These are phyloP conservation scores for Sistotremastrum suecicum DNA, from an alignment of 768 basidiomycete genomes.

Conservation along the genomic window DNA sequence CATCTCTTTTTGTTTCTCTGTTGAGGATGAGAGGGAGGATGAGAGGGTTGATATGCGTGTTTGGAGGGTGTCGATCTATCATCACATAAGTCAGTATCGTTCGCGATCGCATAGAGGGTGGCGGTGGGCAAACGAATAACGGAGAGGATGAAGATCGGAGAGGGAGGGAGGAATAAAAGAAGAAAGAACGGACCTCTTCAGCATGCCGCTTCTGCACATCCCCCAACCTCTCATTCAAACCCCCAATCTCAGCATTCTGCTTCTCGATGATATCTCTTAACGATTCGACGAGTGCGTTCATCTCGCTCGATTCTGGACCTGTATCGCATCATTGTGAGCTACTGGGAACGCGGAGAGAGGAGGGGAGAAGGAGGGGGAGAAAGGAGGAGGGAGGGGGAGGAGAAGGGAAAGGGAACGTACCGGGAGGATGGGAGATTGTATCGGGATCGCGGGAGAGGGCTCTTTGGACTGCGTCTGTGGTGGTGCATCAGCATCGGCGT, in stretches of 20 bases:
- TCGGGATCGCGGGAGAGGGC: slow-evolving; percentile 59
- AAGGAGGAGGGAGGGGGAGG: slow-evolving; percentile 38
- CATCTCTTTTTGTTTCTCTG: slow-evolving; percentile 60
- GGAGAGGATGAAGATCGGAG: background rate
- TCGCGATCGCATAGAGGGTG: slow-evolving; percentile 9
- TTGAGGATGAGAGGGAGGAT: slow-evolving; percentile 32
- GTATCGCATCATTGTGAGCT: slow-evolving; percentile 1
- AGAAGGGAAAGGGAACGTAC: slow-evolving; percentile 21
- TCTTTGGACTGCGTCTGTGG: slow-evolving; percentile 59
- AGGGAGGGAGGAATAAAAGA: slow-evolving; percentile 2
- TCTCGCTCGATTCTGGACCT: slow-evolving; percentile 59
- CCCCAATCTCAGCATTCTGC: slow-evolving; percentile 71
- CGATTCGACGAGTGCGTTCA: slow-evolving; percentile 67
- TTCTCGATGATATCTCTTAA: slow-evolving; percentile 71
- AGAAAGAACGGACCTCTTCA: slow-evolving; percentile 23
- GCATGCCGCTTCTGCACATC: slow-evolving; percentile 18
- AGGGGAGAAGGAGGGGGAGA: too few species aligned
- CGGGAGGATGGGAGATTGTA: slow-evolving; percentile 41
- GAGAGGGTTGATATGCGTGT: slow-evolving; percentile 33
- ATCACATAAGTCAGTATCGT: background rate
- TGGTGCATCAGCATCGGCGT: too few species aligned
- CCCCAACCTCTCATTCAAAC: slow-evolving; percentile 46
- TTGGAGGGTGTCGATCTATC: slow-evolving; percentile 31
- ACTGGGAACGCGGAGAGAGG: background rate
- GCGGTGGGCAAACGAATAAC: background rate